Evolutionary conservation across 192 early-diverging fungal species (phyloP), one percentile per base, ranked within the genome.

Genomic region (Chytriomyces sp.): DNA sequence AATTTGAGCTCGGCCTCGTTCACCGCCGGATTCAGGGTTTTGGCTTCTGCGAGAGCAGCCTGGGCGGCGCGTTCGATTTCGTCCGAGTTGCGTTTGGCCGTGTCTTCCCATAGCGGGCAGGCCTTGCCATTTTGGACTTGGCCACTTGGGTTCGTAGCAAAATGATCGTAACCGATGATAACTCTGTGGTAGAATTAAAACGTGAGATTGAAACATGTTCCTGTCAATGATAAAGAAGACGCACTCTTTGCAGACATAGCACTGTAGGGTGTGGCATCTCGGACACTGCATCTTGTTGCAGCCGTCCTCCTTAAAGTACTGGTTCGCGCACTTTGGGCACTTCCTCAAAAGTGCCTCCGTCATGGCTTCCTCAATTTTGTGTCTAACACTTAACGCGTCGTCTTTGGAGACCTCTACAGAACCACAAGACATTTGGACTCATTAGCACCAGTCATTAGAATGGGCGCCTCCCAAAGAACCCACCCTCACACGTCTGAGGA

Each of bases 221-320:
- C 12, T 19, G 44, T 22, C 12, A 22, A 49, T 49, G 2, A 49
- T 12, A 49, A 49, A 12, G 44, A 22, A n/a, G 30, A 12, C 41
- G 56, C 66, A 68, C 66, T 68, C 17, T 56, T 68, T 68, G 44
- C 66, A 68, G 31, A 68, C 44, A 36, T 68, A 68, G 52, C 66
- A 68, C 22, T 26, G 33, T 2, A 55, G 19, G 3, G 72, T 64
- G 6, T 71, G 63, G 30, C 86, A 81, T 36, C 80, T 52, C 6
- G 77, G 63, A 53, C 86, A 88, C 6, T 76, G 82, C 86, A 88
- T 88, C 52, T 85, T 85, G 75, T 88, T 88, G 68, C 86, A 88
- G 12, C 75, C 74, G 38, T 75, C 64, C 25, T 32, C 52, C 70
- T 85, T 86, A 64, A 72, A 77, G 54, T 77, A 84, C 32, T 80